Percentiles rank a stretch among this genome's conserved stretches.
Evolutionary conservation across 75 land plant species (phyloP).

Genomic region (Adiantum capillusveneris): DNA sequence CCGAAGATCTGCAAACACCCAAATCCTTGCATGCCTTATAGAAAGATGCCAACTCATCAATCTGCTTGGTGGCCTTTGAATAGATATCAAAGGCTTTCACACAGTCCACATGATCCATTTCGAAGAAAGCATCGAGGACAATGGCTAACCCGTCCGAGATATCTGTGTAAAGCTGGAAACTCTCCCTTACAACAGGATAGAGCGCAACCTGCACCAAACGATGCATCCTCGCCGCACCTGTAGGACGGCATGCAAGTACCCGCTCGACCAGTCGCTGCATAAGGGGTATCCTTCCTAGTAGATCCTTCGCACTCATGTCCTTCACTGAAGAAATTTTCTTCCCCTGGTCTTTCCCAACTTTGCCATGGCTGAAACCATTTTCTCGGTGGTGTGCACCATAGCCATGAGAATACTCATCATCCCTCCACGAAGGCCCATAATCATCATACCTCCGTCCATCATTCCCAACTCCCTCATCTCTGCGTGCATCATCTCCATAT

Average conservation of each 20-base stretch:
- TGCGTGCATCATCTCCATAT: background rate
- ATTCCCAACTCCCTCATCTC: background rate
- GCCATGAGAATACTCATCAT: background rate
- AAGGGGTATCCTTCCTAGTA: background rate
- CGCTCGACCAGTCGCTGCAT: slow-evolving; percentile 62
- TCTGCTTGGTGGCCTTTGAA: slow-evolving; percentile 53
- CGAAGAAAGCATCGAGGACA: slow-evolving; percentile 77
- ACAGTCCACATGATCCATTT: slow-evolving; percentile 40
- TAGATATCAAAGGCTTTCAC: slow-evolving; percentile 51
- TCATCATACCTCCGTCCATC: background rate
- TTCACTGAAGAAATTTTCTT: background rate
- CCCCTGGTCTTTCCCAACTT: background rate
- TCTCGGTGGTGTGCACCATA: background rate
- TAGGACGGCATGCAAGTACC: slow-evolving; percentile 68
- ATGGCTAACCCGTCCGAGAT: slow-evolving; percentile 52
- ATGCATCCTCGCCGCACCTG: slow-evolving; percentile 58
- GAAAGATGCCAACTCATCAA: slow-evolving; percentile 57
- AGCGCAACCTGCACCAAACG: slow-evolving; percentile 60
- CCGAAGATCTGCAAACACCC: slow-evolving; percentile 72
- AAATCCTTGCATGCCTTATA: slow-evolving; percentile 52
- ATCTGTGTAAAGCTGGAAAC: slow-evolving; percentile 66
- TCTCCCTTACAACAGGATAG: slow-evolving; percentile 65
- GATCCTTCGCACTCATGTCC: background rate
- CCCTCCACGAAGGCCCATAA: background rate
- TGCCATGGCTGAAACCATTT: background rate